Evolutionary conservation across 108 stramenopile species (phyloP).

Genomic region (Cyclostephanos invisitatus): DNA sequence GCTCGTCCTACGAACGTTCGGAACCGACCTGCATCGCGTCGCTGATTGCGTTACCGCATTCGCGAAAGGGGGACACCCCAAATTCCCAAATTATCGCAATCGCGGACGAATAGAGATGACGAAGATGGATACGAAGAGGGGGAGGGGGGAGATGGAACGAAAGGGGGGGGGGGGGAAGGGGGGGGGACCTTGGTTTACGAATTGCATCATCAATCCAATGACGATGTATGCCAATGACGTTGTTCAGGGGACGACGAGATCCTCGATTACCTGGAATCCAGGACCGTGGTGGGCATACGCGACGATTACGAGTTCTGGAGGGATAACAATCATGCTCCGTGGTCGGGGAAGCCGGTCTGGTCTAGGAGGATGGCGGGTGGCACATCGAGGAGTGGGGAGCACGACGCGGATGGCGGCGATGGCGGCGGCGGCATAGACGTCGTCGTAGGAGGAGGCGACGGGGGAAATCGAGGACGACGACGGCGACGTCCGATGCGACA

Average conservation of each 20-base stretch:
- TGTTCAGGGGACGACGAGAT: slow-evolving; percentile 71
- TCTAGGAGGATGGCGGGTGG: slow-evolving; percentile 62
- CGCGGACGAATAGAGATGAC: slow-evolving; percentile 33
- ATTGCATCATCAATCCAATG: slow-evolving; percentile 1
- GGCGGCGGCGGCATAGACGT: not conserved
- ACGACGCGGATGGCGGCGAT: not conserved
- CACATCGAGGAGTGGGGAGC: slow-evolving; percentile 61
- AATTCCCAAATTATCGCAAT: slow-evolving; percentile 60
- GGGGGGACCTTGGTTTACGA: slow-evolving; percentile 21
- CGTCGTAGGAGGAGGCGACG: not conserved
- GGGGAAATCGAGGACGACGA: not conserved
- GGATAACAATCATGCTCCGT: slow-evolving; percentile 57
- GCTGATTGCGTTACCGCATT: slow-evolving; percentile 62
- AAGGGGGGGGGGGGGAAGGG: not conserved
- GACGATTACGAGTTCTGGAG: slow-evolving; percentile 83
- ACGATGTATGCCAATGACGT: slow-evolving; percentile 20
- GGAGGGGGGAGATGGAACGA: not conserved
- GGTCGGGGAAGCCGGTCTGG: slow-evolving; percentile 90
- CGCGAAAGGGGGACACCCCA: slow-evolving; percentile 75
- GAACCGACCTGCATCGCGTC: slow-evolving; percentile 69
- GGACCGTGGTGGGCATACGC: slow-evolving; percentile 70
- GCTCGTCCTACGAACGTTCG: slow-evolving; percentile 84
- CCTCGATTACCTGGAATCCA: slow-evolving; percentile 52
- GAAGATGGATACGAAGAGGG: slow-evolving; percentile 1
- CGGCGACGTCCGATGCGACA: slow-evolving; percentile 4